phyloP scores from a whole-genome alignment of 139 green algal genomes.

The Dunaliella sp. region DNA sequence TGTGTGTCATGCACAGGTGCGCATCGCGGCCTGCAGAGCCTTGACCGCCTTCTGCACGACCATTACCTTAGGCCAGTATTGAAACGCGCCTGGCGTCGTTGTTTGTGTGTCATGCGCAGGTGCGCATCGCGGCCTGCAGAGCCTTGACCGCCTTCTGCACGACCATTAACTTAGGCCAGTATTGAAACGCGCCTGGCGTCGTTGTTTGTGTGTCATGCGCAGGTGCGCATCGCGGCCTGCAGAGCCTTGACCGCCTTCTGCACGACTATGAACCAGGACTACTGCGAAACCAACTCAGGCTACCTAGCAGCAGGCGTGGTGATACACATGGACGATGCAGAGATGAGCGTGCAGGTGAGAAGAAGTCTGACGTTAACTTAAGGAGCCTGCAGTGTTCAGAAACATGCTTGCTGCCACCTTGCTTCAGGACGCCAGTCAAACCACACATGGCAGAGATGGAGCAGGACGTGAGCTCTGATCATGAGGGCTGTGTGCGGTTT shows the following conservation, averaged over 20 bases:
- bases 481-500: too few relatives aligned
- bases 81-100: too few relatives aligned
- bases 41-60: too few relatives aligned
- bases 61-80: too few relatives aligned
- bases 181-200: too few relatives aligned
- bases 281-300: conserved; percentile 65
- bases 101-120: conserved; percentile 16
- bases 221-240: conserved; percentile 43
- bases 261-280: conserved; percentile 22
- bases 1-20: too few relatives aligned
- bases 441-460: too few relatives aligned
- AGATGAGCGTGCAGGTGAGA: conserved; percentile 53
- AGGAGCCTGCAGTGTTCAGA: background rate
- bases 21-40: too few relatives aligned
- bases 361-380: background rate
- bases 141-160: conserved; percentile 51
- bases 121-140: conserved; percentile 36
- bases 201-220: background rate
- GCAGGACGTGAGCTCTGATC: too few relatives aligned
- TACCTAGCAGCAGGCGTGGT: conserved; percentile 68
- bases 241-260: conserved; percentile 51
- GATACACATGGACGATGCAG: conserved; percentile 79
- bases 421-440: too few relatives aligned
- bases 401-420: too few relatives aligned
- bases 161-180: conserved; percentile 22